Evolutionary conservation across 2,329 filamentous ascomycete species (phyloP), one percentile per base, ranked within the genome.

Genomic region (Ophiosphaerella herpotricha): DNA sequence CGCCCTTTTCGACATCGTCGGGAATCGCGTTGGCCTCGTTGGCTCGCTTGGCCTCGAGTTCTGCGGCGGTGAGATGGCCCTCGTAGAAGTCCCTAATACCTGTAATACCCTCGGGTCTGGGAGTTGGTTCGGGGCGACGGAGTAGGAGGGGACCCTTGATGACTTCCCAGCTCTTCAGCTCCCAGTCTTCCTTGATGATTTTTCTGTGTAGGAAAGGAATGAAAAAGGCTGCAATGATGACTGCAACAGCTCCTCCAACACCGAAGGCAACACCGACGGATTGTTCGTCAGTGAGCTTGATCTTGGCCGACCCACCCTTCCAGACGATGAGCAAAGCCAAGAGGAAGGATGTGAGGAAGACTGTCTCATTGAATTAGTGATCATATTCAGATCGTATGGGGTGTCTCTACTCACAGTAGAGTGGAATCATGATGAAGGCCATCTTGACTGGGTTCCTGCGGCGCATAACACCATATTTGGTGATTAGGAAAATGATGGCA

Each of bases 111-210:
- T 72, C 75, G 0, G 82, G 80, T 1, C 75, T 61, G 16, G 71
- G 66, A 16, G 67, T 37, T 18, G 42, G 42, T 13, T 29, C 68
- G n/a, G 67, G 68, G 18, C 72, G 75, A 40, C 60, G 65, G 42
- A 82, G 77, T 4, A 85, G 77, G 0, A 84, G 66, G 23, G 80
- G 82, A 0, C 83, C 84, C 13, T 78, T 67, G 51, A 78, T 58
- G 48, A 85, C 73, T 52, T 85, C 77, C 66, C 76, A 85, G 68
- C 76, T 70, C 55, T 78, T 79, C 51, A 88, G 73, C 61, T 82
- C 71, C 81, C 83, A 81, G 72, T 88, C 84, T 56, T 86, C 77
- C 70, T 79, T 72, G 69, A 87, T 71, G 58, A 88, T 75, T 38
- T 80, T 76, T 48, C 81, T 78, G 67, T 85, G 80, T 50, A 86